phyloP scores from a whole-genome alignment of 1,284 basidiomycete species.

The Boletus albobrunnescens region DNA sequence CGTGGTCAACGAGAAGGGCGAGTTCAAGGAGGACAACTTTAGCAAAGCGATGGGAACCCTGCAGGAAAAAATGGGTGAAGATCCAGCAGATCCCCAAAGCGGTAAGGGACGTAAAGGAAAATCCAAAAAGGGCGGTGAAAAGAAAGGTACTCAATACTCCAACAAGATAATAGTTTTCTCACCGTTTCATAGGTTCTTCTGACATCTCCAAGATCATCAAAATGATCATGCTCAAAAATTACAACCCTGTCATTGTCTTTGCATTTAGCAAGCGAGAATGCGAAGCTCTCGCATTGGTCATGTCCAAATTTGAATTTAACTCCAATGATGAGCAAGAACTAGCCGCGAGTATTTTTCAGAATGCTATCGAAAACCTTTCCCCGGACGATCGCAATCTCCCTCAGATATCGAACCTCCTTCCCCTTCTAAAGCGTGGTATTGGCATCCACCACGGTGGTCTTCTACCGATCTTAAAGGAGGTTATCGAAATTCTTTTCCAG shows the following conservation, averaged over 20 bases:
- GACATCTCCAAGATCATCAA: slow-evolving; percentile 99
- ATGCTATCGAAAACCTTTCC: slow-evolving; percentile 88
- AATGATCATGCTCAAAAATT: slow-evolving; percentile 98
- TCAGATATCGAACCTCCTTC: slow-evolving; percentile 91
- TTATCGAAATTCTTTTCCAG: slow-evolving; percentile 99
- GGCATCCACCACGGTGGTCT: slow-evolving; percentile 99
- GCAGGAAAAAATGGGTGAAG: slow-evolving; percentile 83
- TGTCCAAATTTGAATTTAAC: slow-evolving; percentile 97
- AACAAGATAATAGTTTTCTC: not conserved
- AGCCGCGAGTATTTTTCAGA: slow-evolving; percentile 88
- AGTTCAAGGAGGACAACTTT: slow-evolving; percentile 97
- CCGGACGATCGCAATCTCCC: slow-evolving; percentile 88
- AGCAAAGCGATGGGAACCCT: slow-evolving; percentile 96
- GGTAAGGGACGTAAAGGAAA: slow-evolving; percentile 88
- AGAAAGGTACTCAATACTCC: slow-evolving; percentile 61
- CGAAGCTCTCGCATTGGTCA: slow-evolving; percentile 85
- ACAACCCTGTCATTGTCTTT: slow-evolving; percentile 98
- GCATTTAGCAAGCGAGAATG: slow-evolving; percentile 99
- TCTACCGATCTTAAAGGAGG: slow-evolving; percentile 96
- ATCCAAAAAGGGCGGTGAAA: slow-evolving; percentile 85
- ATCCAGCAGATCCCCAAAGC: slow-evolving; percentile 79
- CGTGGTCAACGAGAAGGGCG: slow-evolving; percentile 96
- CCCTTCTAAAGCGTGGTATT: slow-evolving; percentile 91
- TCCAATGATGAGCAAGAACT: slow-evolving; percentile 89
- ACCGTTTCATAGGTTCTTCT: slow-evolving; percentile 58